Evolutionary conservation across 139 green algal genomes (phyloP).

Genomic region (Raphidocelis subcapitata): DNA sequence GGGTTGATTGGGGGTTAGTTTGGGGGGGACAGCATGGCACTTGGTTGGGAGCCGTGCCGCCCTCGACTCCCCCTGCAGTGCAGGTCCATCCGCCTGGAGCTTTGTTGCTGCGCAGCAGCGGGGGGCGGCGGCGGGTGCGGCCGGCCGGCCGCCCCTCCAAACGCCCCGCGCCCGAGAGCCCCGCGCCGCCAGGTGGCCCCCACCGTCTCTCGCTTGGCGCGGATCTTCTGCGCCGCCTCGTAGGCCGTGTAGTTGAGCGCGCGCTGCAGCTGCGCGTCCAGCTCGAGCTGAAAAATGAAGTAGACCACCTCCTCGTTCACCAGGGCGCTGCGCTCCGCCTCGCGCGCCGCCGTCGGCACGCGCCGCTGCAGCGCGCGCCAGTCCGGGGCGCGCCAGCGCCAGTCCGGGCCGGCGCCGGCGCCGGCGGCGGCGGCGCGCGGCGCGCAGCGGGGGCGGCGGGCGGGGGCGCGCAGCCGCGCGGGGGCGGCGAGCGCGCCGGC

Average conservation of each 20-base stretch:
- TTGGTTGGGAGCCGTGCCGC: no score
- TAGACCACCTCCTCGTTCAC: conserved; percentile 71
- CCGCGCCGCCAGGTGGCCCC: no score
- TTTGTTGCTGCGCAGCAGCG: background rate
- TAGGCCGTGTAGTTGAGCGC: conserved; percentile 79
- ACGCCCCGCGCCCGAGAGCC: no score
- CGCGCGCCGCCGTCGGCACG: no score
- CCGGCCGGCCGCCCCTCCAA: no score
- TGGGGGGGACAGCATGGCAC: no score
- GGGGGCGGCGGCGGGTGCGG: no score
- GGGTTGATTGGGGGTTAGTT: no score
- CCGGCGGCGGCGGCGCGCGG: no score
- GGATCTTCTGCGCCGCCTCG: conserved; percentile 62
- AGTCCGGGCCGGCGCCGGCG: background rate
- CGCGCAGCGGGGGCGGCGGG: no score
- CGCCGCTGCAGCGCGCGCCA: conserved; percentile 10
- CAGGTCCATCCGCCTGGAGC: background rate
- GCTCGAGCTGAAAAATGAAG: conserved; percentile 77
- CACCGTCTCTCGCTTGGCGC: conserved; percentile 54
- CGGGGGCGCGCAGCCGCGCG: no score
- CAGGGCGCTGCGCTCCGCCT: conserved; percentile 44
- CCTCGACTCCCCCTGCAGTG: background rate
- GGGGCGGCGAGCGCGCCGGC: no score
- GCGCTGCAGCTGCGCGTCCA: conserved; percentile 76
- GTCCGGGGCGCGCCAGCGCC: conserved; percentile 19